Percentiles rank a stretch among this genome's conserved stretches.
phyloP scores from a whole-genome alignment of 2,329 filamentous ascomycete species.

The Kalaharituber pfeilii region DNA sequence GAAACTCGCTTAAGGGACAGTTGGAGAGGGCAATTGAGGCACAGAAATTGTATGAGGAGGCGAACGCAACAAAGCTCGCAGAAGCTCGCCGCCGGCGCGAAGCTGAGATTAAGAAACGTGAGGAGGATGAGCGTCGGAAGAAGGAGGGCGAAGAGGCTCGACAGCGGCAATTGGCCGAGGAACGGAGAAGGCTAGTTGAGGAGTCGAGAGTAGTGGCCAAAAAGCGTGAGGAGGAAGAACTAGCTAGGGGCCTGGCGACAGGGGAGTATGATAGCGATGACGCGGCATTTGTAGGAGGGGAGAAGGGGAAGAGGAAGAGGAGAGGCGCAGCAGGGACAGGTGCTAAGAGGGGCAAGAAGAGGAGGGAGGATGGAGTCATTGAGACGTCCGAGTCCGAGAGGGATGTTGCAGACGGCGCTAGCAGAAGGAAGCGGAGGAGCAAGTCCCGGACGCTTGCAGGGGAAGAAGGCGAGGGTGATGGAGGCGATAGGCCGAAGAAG shows the following conservation, averaged over 20 bases:
- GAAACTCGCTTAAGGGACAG: constrained; percentile 85
- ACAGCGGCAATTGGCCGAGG: constrained; percentile 67
- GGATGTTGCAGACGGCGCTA: constrained; percentile 25
- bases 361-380: constrained; percentile 23
- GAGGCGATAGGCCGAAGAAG: constrained; percentile 32
- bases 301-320: constrained; percentile 68
- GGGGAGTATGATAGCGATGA: constrained; percentile 53
- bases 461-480: constrained; percentile 45
- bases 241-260: constrained; percentile 47
- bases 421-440: constrained; percentile 18
- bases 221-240: constrained; percentile 52
- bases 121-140: constrained; percentile 53
- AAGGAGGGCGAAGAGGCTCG: constrained; percentile 54
- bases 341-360: constrained; percentile 26
- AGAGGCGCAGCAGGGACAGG: constrained; percentile 28
- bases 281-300: no score
- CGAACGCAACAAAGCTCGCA: constrained; percentile 73
- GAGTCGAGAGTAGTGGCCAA: constrained; percentile 52
- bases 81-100: constrained; percentile 66
- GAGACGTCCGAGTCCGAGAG: constrained; percentile 24
- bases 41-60: constrained; percentile 82
- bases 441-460: constrained; percentile 30
- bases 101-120: constrained; percentile 57
- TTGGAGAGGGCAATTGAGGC: constrained; percentile 67
- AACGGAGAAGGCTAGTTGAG: constrained; percentile 64